Conservation (phyloP, 192 early-diverging fungal species). For the Umbelopsis sp. region DNA sequence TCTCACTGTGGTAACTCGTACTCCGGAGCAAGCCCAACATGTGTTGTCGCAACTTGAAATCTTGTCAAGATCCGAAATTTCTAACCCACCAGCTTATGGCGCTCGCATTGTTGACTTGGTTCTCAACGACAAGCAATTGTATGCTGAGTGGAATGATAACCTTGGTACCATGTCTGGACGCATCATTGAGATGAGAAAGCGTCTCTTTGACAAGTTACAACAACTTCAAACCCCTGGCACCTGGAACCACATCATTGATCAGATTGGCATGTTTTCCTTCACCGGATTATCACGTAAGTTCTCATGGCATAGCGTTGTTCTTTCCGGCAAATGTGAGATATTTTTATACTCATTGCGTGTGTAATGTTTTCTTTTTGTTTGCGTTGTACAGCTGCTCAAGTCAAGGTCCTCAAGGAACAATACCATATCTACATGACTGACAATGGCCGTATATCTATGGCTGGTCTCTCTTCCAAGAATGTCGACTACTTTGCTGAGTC, state of each 20-base stretch:
- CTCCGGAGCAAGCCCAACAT: slow-evolving; percentile 47
- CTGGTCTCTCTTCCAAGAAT: slow-evolving; percentile 88
- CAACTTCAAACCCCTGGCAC: slow-evolving; percentile 84
- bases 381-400: slow-evolving; percentile 56
- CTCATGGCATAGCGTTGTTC: not conserved
- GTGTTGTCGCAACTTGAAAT: slow-evolving; percentile 86
- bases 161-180: slow-evolving; percentile 84
- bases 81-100: slow-evolving; percentile 90
- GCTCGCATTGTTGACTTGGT: slow-evolving; percentile 84
- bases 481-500: slow-evolving; percentile 87
- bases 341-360: not conserved
- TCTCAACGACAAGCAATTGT: slow-evolving; percentile 79
- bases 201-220: slow-evolving; percentile 63
- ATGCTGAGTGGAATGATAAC: slow-evolving; percentile 79
- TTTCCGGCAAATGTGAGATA: too few species aligned
- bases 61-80: slow-evolving; percentile 82
- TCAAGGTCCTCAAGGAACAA: slow-evolving; percentile 76
- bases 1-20: slow-evolving; percentile 73
- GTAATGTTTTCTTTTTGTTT: not conserved
- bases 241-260: slow-evolving; percentile 94
- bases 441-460: slow-evolving; percentile 95
- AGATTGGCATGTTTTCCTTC: slow-evolving; percentile 99
- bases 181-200: slow-evolving; percentile 87
- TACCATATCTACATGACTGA: slow-evolving; percentile 94
- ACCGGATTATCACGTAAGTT: slow-evolving; percentile 76